Conservation (phyloP, 345 rosid species). For the Eucalyptus marginata region DNA sequence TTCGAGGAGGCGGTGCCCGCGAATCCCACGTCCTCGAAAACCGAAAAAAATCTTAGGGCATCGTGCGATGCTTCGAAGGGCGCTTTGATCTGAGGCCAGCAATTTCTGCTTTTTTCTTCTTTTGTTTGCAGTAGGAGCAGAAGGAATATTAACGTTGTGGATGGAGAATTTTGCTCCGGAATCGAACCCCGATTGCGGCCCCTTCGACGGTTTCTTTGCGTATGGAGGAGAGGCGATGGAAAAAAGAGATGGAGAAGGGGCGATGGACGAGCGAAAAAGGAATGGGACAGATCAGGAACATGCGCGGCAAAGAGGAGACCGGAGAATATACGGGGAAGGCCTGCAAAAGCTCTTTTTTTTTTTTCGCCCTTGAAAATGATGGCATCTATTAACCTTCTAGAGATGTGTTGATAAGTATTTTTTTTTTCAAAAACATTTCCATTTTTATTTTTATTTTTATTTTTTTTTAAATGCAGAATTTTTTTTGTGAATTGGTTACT, state of each 20-base stretch:
- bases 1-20: no score
- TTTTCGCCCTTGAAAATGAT: not conserved
- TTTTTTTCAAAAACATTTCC: not conserved
- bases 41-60: not conserved
- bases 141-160: not conserved
- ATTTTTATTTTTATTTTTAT: not conserved
- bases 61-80: not conserved
- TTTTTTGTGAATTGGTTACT: not conserved
- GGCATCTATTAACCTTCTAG: not conserved
- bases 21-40: not conserved
- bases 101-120: not conserved
- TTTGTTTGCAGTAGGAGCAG: not conserved
- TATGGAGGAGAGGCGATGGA: not conserved
- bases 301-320: not conserved
- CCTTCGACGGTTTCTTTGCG: not conserved
- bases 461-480: not conserved
- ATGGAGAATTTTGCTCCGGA: not conserved
- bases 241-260: not conserved
- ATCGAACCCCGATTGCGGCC: not conserved
- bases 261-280: not conserved
- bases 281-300: not conserved
- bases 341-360: not conserved
- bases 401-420: not conserved
- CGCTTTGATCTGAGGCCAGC: not conserved
- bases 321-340: not conserved